phyloP scores from a whole-genome alignment of 495 filamentous ascomycete species.

The Xylaria sp. region DNA sequence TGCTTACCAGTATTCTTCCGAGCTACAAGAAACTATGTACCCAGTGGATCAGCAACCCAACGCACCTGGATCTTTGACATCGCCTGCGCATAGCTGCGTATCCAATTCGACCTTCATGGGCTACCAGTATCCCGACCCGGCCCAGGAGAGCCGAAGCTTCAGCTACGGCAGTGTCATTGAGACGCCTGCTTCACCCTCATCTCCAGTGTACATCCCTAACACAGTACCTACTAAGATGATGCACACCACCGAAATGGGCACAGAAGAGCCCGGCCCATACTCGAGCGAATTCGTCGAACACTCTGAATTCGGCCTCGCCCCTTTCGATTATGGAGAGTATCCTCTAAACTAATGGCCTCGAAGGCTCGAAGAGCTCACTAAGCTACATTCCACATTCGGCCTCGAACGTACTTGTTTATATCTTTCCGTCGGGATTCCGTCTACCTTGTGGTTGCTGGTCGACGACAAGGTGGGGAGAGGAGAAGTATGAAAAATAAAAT shows the following conservation, averaged over 20 bases:
- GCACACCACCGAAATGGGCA: not conserved
- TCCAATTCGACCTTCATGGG: not conserved
- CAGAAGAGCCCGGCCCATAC: not conserved
- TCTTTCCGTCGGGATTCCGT: not conserved
- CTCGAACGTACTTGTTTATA: not conserved
- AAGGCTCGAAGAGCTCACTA: too few species aligned
- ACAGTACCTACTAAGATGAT: not conserved
- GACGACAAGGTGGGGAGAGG: too few species aligned
- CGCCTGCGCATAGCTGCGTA: not conserved
- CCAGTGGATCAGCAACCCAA: not conserved
- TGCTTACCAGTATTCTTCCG: conserved; percentile 7
- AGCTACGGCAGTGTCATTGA: not conserved
- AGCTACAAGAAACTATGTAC: not conserved
- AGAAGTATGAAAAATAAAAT: too few species aligned
- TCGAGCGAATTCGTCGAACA: not conserved
- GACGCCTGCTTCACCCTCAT: conserved; percentile 6
- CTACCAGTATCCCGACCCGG: not conserved
- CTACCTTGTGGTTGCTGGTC: not conserved
- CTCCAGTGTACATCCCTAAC: not conserved
- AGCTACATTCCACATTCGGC: not conserved
- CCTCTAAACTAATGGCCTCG: not conserved
- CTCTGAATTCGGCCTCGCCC: not conserved
- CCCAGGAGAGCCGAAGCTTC: not conserved
- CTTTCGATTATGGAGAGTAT: not conserved
- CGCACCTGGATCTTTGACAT: not conserved